Evolutionary conservation across 768 basidiomycete genomes (phyloP), one percentile per base, ranked within the genome.

Genomic region (Leucogyrophana mollusca): DNA sequence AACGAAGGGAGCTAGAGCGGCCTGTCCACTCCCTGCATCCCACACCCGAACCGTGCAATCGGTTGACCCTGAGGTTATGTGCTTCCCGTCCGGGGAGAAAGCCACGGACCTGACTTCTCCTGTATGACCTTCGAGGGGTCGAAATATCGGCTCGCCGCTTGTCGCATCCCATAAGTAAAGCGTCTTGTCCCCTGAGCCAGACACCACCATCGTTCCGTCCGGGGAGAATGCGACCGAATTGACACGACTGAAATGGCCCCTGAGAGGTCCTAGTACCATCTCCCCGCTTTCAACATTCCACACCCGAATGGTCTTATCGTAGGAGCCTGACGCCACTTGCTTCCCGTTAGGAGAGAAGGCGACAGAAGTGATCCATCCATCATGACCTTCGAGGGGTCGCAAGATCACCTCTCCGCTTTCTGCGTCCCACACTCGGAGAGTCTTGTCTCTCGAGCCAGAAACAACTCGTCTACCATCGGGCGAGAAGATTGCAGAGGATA

Each of bases 141-240:
- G 8, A 8, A 22, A 7, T 27, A 41, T 24, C 5, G 14, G n/a
- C 6, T 11, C 16, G 9, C 40, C 24, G 16, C n/a, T 27, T 7
- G 7, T 8, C 8, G 40, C 40, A 41, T 41, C 40, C 40, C 40
- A 41, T 9, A 41, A 7, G 32, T 10, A 14, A 18, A 27, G 36
- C 17, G 54, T 56, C 34, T 54, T 49, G 34, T 64, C 58, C 17
- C 55, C 47, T 3, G 61, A 63, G 2, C 48, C 60, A 4, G 64
- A 65, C 13, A 65, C 54, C 11, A 65, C 49, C 22, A 41, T 27
- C 9, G 5, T 48, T 3, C 45, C 65, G 37, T 68, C 61, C 32
- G 46, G 52, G 7, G 66, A 69, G 40, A 66, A 67, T 7, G 39
- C 68, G 6, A 67, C 59, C 2, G 43, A 49, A 35, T 55, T 64